phyloP scores from a whole-genome alignment of 75 land plant genomes.

The Sequoiadendron giganteum region DNA sequence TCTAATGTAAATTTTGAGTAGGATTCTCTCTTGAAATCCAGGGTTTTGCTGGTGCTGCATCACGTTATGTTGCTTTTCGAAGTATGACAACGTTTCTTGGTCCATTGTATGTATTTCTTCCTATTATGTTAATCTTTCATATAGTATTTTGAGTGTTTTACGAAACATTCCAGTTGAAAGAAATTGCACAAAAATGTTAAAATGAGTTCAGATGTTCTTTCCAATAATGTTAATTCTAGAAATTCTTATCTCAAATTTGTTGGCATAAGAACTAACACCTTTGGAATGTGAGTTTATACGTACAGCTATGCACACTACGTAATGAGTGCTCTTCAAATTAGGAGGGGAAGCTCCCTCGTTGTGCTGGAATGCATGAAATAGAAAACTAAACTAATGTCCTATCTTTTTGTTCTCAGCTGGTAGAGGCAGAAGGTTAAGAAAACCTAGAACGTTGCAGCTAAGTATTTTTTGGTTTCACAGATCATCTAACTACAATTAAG shows the following conservation, averaged over 20 bases:
- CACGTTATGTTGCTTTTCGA: constrained; percentile 69
- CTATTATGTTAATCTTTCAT: not conserved
- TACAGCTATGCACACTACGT: no score
- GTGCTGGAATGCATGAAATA: no score
- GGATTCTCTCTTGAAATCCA: constrained; percentile 17
- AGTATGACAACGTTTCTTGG: constrained; percentile 76
- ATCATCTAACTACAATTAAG: no score
- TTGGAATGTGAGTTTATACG: no score
- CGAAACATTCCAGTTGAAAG: not conserved
- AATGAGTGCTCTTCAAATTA: no score
- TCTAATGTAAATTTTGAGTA: not conserved
- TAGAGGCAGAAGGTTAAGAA: no score
- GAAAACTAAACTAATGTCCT: no score
- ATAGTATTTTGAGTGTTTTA: not conserved
- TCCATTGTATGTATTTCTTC: constrained; percentile 60
- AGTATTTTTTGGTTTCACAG: no score
- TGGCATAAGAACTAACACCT: no score
- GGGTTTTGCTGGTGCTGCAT: constrained; percentile 80
- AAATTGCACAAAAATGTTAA: not conserved
- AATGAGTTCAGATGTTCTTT: not conserved
- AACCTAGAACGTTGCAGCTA: no score
- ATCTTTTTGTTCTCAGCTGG: no score
- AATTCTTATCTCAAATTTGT: not conserved
- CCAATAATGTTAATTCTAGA: not conserved
- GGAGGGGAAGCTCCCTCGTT: no score